These are phyloP conservation scores for Nicotiana undulata DNA, from an alignment of 257 asterid species.

Conservation along the genomic window DNA sequence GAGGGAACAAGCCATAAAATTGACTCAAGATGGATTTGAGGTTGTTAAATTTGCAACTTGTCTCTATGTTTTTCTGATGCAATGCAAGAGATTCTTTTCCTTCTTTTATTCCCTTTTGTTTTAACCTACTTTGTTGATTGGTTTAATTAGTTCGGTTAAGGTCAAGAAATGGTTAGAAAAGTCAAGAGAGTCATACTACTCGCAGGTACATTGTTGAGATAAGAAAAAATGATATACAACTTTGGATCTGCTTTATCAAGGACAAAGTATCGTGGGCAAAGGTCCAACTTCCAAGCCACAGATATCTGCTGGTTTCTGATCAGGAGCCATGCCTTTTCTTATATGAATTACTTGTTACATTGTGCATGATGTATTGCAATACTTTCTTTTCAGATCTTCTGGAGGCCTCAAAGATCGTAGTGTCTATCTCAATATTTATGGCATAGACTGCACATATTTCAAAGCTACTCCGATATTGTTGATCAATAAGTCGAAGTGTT, in stretches of 20 bases:
- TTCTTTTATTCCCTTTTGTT: neutral
- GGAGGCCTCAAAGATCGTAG: neutral
- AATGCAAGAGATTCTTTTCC: neutral
- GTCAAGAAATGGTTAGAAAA: neutral
- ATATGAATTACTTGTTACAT: neutral
- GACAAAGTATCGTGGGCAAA: neutral
- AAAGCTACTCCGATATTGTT: neutral
- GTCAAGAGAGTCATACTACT: neutral
- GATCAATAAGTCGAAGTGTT: neutral
- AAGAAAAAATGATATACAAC: neutral
- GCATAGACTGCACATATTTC: neutral
- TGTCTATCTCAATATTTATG: neutral
- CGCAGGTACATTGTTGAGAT: neutral
- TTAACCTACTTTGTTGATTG: neutral
- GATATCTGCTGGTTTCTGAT: neutral
- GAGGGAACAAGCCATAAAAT: constrained; percentile 59
- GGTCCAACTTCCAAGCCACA: neutral
- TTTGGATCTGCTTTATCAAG: neutral
- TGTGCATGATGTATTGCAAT: neutral
- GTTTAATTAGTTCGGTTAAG: neutral
- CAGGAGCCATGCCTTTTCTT: neutral
- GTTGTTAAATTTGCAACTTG: constrained; percentile 17
- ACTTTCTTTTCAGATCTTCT: neutral
- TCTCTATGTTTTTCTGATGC: neutral
- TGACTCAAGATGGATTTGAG: constrained; percentile 74